Conservation (phyloP, 2,329 filamentous ascomycete genomes). For the Biscogniauxia mediterranea region DNA sequence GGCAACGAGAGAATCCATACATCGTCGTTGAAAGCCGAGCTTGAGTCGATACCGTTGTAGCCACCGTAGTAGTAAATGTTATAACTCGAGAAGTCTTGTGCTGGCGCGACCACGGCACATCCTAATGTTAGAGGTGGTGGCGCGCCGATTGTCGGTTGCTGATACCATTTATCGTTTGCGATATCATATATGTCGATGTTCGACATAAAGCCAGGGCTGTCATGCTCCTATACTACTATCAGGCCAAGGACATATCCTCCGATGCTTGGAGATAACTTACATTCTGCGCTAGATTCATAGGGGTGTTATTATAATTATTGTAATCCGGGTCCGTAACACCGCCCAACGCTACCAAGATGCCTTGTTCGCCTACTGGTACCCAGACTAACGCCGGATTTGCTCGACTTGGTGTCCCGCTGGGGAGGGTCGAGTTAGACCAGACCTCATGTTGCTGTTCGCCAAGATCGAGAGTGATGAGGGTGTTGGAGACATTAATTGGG, state of each 20-base stretch:
- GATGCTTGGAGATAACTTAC: constrained; percentile 32
- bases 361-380: constrained; percentile 74
- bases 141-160: constrained; percentile 63
- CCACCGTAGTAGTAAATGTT: constrained; percentile 87
- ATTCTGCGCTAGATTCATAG: constrained; percentile 36
- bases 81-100: constrained; percentile 69
- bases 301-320: constrained; percentile 24
- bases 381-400: constrained; percentile 67
- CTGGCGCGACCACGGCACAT: constrained; percentile 72
- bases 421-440: constrained; percentile 59
- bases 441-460: constrained; percentile 43
- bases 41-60: constrained; percentile 53
- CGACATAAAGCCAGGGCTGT: constrained; percentile 69
- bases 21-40: constrained; percentile 53
- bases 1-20: constrained; percentile 82
- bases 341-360: constrained; percentile 74
- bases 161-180: constrained; percentile 63
- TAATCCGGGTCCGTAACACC: constrained; percentile 66
- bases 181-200: constrained; percentile 78
- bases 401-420: constrained; percentile 48
- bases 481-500: constrained; percentile 50
- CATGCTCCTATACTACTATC: constrained; percentile 45
- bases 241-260: constrained; percentile 10
- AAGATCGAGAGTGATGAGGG: constrained; percentile 63
- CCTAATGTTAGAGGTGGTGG: constrained; percentile 59